phyloP scores from a whole-genome alignment of 106 monocot genomes.

The Dioscorea zingiberensis region DNA sequence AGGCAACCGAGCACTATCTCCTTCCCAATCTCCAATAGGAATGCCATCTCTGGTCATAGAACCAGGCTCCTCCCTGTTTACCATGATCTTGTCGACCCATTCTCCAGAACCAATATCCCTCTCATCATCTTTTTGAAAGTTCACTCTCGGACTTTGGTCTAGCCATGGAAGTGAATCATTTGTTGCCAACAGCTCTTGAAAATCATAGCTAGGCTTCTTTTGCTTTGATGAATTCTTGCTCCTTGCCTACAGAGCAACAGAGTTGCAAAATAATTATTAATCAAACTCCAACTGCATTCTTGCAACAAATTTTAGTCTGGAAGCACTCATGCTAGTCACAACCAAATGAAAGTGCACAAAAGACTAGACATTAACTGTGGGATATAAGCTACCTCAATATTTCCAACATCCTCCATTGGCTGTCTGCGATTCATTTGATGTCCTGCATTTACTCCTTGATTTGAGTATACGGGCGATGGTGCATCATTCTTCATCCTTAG shows the following conservation, averaged over 20 bases:
- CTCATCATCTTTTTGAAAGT: conserved; percentile 41
- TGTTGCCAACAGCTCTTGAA: conserved; percentile 39
- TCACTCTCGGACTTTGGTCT: conserved; percentile 15
- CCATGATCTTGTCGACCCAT: conserved; percentile 88
- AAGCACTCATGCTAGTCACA: no score
- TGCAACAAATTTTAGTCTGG: no score
- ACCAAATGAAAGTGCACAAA: no score
- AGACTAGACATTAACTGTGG: no score
- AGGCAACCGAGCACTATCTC: no score
- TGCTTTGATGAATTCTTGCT: conserved; percentile 24
- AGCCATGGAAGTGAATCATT: conserved; percentile 41
- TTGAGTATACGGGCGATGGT: conserved; percentile 23
- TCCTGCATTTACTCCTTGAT: no score
- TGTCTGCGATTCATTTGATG: conserved; percentile 13
- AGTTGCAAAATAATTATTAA: background rate
- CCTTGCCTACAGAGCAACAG: conserved; percentile 23
- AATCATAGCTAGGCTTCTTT: conserved; percentile 68
- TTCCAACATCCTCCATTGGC: conserved; percentile 74
- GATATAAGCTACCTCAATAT: conserved; percentile 80
- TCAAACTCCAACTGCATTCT: no score
- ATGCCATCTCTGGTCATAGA: no score
- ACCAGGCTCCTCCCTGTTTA: conserved; percentile 50
- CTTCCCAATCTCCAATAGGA: no score
- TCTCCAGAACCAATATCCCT: conserved; percentile 53
- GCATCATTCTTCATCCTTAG: conserved; percentile 26